These are phyloP conservation scores for Arthroderma sp. DNA, from an alignment of 2,329 filamentous ascomycete species.

Conservation along the genomic window DNA sequence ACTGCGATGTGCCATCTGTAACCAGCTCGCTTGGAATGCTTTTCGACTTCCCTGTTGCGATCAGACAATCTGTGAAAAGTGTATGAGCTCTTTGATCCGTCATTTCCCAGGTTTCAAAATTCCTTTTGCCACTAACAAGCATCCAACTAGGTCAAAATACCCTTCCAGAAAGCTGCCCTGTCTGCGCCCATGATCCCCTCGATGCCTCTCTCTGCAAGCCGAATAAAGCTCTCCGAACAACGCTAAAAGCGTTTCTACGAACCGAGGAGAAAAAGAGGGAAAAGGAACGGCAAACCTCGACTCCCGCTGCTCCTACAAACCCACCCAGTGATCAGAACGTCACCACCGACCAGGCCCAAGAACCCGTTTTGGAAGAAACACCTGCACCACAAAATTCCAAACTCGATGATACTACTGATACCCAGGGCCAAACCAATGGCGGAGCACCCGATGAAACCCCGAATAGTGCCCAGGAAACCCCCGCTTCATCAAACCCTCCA, in stretches of 20 bases:
- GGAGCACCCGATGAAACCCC: too few relatives aligned
- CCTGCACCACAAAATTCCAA: too few relatives aligned
- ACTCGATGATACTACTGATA: too few relatives aligned
- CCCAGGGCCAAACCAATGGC: too few relatives aligned
- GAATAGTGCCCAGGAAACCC: too few relatives aligned
- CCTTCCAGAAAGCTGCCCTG: constrained; percentile 67
- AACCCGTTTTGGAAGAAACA: too few relatives aligned
- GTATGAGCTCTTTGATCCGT: constrained; percentile 40
- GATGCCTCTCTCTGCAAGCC: constrained; percentile 75
- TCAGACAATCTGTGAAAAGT: constrained; percentile 81
- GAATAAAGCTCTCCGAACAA: constrained; percentile 83
- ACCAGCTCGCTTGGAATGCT: constrained; percentile 77
- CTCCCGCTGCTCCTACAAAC: constrained; percentile 20
- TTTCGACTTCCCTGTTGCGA: constrained; percentile 91
- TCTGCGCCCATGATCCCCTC: constrained; percentile 84
- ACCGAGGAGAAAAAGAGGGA: constrained; percentile 84
- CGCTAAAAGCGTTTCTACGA: constrained; percentile 79
- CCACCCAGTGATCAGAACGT: too few relatives aligned
- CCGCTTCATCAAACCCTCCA: too few relatives aligned
- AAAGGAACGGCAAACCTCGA: constrained; percentile 36
- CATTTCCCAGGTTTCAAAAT: neutral
- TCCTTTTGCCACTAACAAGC: constrained; percentile 8
- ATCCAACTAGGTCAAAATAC: constrained; percentile 52
- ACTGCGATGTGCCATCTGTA: constrained; percentile 87
- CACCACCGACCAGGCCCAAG: too few relatives aligned